Conservation (phyloP, 345 rosid genomes). For the Raphanus sativus region DNA sequence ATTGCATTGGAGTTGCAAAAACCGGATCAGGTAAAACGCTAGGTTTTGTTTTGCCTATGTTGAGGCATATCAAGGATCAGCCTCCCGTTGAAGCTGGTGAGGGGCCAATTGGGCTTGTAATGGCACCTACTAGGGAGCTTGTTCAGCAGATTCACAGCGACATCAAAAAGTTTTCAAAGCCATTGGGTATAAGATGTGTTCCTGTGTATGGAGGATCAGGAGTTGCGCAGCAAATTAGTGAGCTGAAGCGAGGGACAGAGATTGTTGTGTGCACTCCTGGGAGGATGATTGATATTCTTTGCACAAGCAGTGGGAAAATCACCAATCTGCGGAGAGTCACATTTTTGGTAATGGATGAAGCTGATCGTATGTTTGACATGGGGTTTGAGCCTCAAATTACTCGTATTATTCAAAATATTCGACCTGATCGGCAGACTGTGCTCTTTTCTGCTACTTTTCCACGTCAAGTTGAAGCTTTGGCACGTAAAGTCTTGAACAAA, state of each 20-base stretch:
- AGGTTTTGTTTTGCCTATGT: slow-evolving; percentile 95
- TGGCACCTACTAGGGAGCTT: slow-evolving; percentile 99
- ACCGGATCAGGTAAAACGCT: slow-evolving; percentile 97
- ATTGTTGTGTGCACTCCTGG: slow-evolving; percentile 98
- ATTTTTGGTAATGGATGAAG: slow-evolving; percentile 93
- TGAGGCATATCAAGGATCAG: slow-evolving; percentile 98
- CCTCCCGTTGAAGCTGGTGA: slow-evolving; percentile 94
- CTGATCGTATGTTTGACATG: slow-evolving; percentile 99
- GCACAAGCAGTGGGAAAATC: slow-evolving; percentile 92
- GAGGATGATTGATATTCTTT: slow-evolving; percentile 94
- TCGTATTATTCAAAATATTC: slow-evolving; percentile 87
- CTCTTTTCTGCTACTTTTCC: slow-evolving; percentile 97
- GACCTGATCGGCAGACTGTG: slow-evolving; percentile 93
- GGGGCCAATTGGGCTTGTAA: slow-evolving; percentile 91
- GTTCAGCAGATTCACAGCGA: slow-evolving; percentile 97
- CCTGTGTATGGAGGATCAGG: slow-evolving; percentile 98
- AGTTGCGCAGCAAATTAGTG: slow-evolving; percentile 98
- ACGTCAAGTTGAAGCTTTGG: slow-evolving; percentile 92
- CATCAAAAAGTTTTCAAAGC: slow-evolving; percentile 76
- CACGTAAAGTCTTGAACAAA: slow-evolving; percentile 78
- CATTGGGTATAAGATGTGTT: slow-evolving; percentile 74
- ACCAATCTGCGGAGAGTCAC: slow-evolving; percentile 86
- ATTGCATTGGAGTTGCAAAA: slow-evolving; percentile 95
- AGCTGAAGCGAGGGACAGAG: slow-evolving; percentile 89
- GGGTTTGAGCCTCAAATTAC: slow-evolving; percentile 97